phyloP scores from a whole-genome alignment of 495 filamentous ascomycete genomes.

The Xylaria bambusicola region DNA sequence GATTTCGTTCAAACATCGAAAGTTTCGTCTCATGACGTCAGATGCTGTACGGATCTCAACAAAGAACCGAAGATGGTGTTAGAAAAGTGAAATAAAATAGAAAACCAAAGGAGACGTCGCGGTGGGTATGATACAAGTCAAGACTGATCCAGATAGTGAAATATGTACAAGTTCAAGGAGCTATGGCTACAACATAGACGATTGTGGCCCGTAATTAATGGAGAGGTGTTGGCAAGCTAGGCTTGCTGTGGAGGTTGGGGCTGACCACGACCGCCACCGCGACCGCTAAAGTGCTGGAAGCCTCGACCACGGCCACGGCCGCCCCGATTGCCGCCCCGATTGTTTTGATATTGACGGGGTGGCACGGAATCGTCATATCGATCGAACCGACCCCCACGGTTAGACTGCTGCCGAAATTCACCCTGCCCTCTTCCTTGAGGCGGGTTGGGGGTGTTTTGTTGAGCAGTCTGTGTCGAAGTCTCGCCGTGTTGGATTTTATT shows the following conservation, averaged over 20 bases:
- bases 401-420: slow-evolving; percentile 10
- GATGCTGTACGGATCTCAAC: slow-evolving; percentile 27
- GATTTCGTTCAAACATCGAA: slow-evolving; percentile 30
- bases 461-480: slow-evolving; percentile 12
- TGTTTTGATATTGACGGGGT: slow-evolving; percentile 38
- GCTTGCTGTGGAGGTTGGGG: slow-evolving; percentile 34
- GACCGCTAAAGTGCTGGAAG: slow-evolving; percentile 43
- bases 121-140: slow-evolving; percentile 39
- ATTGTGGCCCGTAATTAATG: not conserved
- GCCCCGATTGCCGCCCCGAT: slow-evolving; percentile 41
- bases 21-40: slow-evolving; percentile 26
- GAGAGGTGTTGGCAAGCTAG: slow-evolving; percentile 17
- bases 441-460: slow-evolving; percentile 21
- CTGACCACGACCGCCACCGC: slow-evolving; percentile 47
- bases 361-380: slow-evolving; percentile 28
- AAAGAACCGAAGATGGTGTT: slow-evolving; percentile 24
- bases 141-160: slow-evolving; percentile 28
- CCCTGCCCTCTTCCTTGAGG: slow-evolving; percentile 27
- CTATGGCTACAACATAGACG: not conserved
- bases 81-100: slow-evolving; percentile 16
- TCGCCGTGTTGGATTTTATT: slow-evolving; percentile 34
- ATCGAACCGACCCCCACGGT: slow-evolving; percentile 27
- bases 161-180: slow-evolving; percentile 35
- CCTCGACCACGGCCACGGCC: slow-evolving; percentile 40
- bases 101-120: slow-evolving; percentile 27